Conservation (phyloP, 345 rosid genomes). For the Eucalyptus decipiens region DNA sequence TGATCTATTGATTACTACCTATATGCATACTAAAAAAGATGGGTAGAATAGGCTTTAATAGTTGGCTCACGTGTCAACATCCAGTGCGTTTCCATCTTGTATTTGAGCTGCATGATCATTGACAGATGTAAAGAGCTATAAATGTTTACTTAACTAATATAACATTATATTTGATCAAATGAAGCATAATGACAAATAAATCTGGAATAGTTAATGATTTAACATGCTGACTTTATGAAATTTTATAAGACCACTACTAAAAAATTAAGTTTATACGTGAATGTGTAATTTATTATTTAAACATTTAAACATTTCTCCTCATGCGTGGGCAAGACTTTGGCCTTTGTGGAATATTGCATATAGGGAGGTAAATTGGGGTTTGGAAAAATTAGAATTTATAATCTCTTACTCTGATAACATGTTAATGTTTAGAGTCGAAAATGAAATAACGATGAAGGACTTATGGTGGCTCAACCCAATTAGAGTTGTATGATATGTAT, state of each 20-base stretch:
- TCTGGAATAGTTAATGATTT: not conserved
- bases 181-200: not conserved
- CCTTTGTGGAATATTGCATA: no score
- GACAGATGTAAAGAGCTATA: not conserved
- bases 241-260: no score
- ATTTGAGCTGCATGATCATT: not conserved
- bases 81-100: not conserved
- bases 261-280: no score
- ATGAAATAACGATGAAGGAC: no score
- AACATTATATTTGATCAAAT: not conserved
- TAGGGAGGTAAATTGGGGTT: no score
- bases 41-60: not conserved
- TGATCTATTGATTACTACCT: not conserved
- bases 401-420: no score
- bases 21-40: not conserved
- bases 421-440: no score
- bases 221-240: not conserved
- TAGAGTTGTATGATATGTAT: no score
- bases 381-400: no score
- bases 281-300: no score
- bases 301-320: no score
- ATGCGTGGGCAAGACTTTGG: rapidly evolving
- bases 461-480: no score
- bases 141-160: not conserved
- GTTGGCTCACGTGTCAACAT: not conserved